Base-by-base conservation (phyloP, 2,329 filamentous ascomycete genomes). In the Lecanicillium sp. region DNA sequence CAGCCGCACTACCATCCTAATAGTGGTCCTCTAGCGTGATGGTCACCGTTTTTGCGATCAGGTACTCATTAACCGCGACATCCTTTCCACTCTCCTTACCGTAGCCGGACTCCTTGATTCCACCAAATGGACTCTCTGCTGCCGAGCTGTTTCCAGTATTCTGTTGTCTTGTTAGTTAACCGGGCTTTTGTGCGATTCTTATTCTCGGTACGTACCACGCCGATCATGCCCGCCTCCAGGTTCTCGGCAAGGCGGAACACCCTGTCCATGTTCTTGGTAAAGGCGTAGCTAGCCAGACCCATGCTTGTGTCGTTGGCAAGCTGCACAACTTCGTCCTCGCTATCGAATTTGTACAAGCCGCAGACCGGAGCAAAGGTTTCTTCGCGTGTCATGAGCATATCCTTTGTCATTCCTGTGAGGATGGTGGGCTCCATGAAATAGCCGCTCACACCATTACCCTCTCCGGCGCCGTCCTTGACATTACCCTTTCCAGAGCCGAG, bases 331-430 rank as follows among this genome's bases (percentile, higher is more conserved):
- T 87, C 80, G 22, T 79, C 75, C 55, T 87, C 82, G 0, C 72
- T 77, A 20, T 82, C 70, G 54, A 87, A 87, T 12, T 71, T 65
- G 59, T 84, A 84, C 3, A 87, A 57, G 1, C 77, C 81, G 1
- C 81, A 79, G 0, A 87, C 71, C 2, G 82, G 83, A 1, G 81
- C 82, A 50, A 87, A 87, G 0, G 81, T 86, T 58, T 87, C 82
- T 47, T 87, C 81, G 2, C 66, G 65, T 18, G 78, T 73, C 43
- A 87, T 64, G 41, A 70, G 61, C 82, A 86, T 87, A 28, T 80
- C 71, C 44, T 68, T 66, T 11, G 62, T 83, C 70, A 84, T 81
- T 34, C 76, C 73, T 12, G 76, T 72, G 39, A 87, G 66, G 19
- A 87, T 78, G 0, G 81, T 85, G 1, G 79, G 79, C 47, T 79